phyloP scores from a whole-genome alignment of 2,329 filamentous ascomycete genomes.

The Hypoxylon sp. region DNA sequence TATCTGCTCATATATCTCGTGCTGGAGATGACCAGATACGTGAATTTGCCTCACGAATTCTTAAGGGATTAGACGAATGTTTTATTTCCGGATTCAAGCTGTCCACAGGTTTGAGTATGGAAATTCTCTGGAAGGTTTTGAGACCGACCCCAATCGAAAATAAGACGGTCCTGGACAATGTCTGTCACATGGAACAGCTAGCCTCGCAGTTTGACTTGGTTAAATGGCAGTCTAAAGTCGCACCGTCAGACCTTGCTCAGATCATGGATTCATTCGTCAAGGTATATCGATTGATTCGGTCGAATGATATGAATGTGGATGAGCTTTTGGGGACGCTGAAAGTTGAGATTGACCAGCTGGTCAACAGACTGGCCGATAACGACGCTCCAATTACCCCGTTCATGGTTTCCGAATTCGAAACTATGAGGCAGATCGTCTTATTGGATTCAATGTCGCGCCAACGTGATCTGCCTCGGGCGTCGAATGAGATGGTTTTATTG shows the following conservation, averaged over 20 bases:
- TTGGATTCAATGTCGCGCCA: slow-evolving; percentile 56
- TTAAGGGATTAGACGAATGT: slow-evolving; percentile 63
- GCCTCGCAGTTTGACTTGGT: slow-evolving; percentile 72
- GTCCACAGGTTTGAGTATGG: slow-evolving; percentile 84
- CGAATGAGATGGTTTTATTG: slow-evolving; percentile 63
- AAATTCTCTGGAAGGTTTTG: slow-evolving; percentile 80
- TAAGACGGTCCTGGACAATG: slow-evolving; percentile 61
- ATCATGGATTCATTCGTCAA: slow-evolving; percentile 69
- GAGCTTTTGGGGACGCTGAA: slow-evolving; percentile 66
- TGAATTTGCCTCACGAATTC: slow-evolving; percentile 59
- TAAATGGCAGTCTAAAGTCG: slow-evolving; percentile 70
- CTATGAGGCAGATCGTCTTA: slow-evolving; percentile 66
- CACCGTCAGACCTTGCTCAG: slow-evolving; percentile 66
- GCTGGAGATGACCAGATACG: slow-evolving; percentile 50
- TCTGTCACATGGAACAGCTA: slow-evolving; percentile 68
- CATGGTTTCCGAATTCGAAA: slow-evolving; percentile 69
- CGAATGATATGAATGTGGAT: slow-evolving; percentile 59
- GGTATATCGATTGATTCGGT: slow-evolving; percentile 70
- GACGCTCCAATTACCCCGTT: slow-evolving; percentile 60
- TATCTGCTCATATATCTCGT: slow-evolving; percentile 56
- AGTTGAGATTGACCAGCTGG: slow-evolving; percentile 67
- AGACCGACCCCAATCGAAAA: slow-evolving; percentile 72
- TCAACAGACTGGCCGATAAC: slow-evolving; percentile 61
- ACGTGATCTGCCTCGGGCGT: slow-evolving; percentile 44
- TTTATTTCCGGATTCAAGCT: slow-evolving; percentile 81